Percentiles rank a stretch among this genome's conserved stretches.
Evolutionary conservation across 1,139 yeast species (phyloP).

Genomic region (Chernovozyma aurita): DNA sequence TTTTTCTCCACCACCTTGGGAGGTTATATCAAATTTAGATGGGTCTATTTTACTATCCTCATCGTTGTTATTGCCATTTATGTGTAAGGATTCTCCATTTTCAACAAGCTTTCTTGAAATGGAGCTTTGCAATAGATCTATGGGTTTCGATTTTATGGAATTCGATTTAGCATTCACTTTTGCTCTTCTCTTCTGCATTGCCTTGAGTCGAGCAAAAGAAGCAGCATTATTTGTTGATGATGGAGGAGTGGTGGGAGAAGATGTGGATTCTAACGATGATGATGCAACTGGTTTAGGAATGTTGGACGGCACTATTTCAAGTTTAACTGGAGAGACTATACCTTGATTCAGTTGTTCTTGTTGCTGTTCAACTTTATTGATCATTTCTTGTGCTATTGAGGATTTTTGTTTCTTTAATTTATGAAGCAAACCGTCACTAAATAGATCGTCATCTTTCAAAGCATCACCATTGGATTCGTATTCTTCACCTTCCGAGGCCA

Average conservation of each 20-base stretch:
- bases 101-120: constrained; percentile 58
- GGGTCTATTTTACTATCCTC: constrained; percentile 12
- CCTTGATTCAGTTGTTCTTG: constrained; percentile 4
- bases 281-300: constrained; percentile 19
- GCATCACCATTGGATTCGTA: constrained; percentile 20
- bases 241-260: constrained; percentile 7
- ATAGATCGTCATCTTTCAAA: background rate
- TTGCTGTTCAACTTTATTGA: constrained; percentile 10
- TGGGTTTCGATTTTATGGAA: constrained; percentile 47
- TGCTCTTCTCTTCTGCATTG: constrained; percentile 91
- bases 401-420: constrained; percentile 6
- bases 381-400: constrained; percentile 3
- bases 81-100: constrained; percentile 20
- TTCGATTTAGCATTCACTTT: constrained; percentile 70
- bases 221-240: constrained; percentile 1
- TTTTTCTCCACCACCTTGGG: constrained; percentile 77
- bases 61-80: constrained; percentile 17
- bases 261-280: constrained; percentile 4
- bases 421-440: constrained; percentile 1
- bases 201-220: constrained; percentile 67
- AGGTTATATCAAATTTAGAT: constrained; percentile 55
- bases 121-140: constrained; percentile 77
- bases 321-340: constrained; percentile 2
- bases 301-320: constrained; percentile 3
- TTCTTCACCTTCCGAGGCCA: constrained; percentile 61